Evolutionary conservation across 2,329 filamentous ascomycete species (phyloP).

Genomic region (Scedosporium boydii): DNA sequence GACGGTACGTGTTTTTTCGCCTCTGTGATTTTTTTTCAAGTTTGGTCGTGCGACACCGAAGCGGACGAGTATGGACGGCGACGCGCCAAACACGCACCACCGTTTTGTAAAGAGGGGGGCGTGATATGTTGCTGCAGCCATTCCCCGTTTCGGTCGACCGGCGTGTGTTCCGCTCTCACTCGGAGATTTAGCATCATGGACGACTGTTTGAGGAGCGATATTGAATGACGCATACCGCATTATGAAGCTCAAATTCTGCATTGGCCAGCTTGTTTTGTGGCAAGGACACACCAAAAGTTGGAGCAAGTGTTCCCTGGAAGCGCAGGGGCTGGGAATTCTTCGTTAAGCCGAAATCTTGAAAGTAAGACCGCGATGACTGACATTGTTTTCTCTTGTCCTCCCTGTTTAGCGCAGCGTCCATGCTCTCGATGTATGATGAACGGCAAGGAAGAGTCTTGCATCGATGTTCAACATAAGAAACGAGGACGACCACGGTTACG

Average conservation of each 20-base stretch:
- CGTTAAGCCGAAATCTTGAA: not conserved
- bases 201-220: no score
- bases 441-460: constrained; percentile 70
- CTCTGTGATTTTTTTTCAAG: not conserved
- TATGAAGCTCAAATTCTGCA: no score
- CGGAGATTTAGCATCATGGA: no score
- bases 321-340: not conserved
- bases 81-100: not conserved
- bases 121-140: no score
- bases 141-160: no score
- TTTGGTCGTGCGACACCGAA: not conserved
- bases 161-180: no score
- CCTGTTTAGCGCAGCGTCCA: constrained; percentile 55
- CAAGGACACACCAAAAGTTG: not conserved
- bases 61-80: not conserved
- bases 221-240: no score
- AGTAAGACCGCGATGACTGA: not conserved
- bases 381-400: not conserved
- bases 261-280: not conserved
- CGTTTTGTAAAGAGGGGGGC: no score
- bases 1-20: constrained; percentile 45
- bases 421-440: constrained; percentile 70
- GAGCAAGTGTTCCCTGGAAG: not conserved
- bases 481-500: constrained; percentile 67
- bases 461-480: constrained; percentile 83